A percentile compares a stretch with the other conserved stretches of the same genome.
phyloP scores from a whole-genome alignment of 164 flowering plant genomes.

The grape (Vitis vinifera) region DNA sequence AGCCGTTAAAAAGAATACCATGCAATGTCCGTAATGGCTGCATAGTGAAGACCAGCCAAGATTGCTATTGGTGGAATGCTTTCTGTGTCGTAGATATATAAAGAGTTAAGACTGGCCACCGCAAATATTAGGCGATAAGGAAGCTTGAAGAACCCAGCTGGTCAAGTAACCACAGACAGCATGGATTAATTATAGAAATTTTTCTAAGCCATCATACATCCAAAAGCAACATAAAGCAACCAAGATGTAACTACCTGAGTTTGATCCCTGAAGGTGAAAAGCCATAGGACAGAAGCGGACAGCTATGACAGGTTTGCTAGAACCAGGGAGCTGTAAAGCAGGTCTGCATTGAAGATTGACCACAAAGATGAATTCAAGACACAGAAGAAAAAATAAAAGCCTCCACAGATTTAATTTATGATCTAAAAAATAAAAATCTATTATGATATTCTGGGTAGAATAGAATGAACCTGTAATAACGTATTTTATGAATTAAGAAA shows the following conservation, averaged over 20 bases:
- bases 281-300: conserved; percentile 83
- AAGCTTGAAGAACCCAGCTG: conserved; percentile 79
- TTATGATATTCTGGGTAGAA: no score
- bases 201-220: neutral
- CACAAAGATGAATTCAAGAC: conserved; percentile 2
- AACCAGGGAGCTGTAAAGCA: conserved; percentile 87
- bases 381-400: neutral
- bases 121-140: conserved; percentile 91
- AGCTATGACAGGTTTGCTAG: conserved; percentile 84
- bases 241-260: conserved; percentile 41
- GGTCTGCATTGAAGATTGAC: conserved; percentile 59
- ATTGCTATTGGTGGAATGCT: conserved; percentile 78
- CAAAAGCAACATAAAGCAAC: neutral
- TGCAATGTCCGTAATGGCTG: conserved; percentile 91
- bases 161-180: conserved; percentile 12
- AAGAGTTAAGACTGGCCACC: conserved; percentile 86
- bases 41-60: conserved; percentile 95
- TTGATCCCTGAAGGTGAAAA: conserved; percentile 69
- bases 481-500: no score
- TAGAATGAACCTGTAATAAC: no score
- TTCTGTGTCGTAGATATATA: conserved; percentile 91
- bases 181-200: neutral
- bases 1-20: conserved; percentile 44
- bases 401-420: neutral
- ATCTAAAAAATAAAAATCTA: neutral